Base-by-base conservation (phyloP, 345 rosid species). In the Syzygium aqueum region DNA sequence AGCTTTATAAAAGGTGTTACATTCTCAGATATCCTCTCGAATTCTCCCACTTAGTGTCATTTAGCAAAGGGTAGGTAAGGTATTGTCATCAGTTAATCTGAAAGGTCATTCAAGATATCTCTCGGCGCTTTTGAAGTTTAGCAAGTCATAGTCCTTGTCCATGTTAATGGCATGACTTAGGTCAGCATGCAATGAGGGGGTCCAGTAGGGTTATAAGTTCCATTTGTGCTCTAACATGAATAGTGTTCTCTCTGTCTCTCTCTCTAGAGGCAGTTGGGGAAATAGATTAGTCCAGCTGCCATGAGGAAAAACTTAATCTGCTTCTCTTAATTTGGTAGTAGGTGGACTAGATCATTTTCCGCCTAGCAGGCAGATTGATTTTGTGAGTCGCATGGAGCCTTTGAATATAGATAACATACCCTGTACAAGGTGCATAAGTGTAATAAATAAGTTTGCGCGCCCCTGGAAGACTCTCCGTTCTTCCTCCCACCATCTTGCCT, bases 371-470 rank as follows among this genome's bases (percentile, higher is more conserved):
- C 43, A 67, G 80, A 67, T 17, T 67, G 80, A 40, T 67, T 33
- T 67, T 67, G 46, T 46, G 23, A 40, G 80, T 67, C 46, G 8
- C 40, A 28, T 51, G 61, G 43, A 84, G 57, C 49, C 9, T 84
- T 88, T 77, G 57, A 8, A 54, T 54, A 50, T 59, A 87, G 89
- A 37, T 84, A 51, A 46, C 63, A 40, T 92, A 97, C 99, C 99
- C 95, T 97, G 99, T 50, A 97, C 96, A 84, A 96, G 98, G 91
- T 95, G 99, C 99, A 97, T 97, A 73, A 96, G 92, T 43, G 98
- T 97, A 86, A 97, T 95, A 86, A 97, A 97, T 16, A 98, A 95
- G 87, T 95, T 94, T 17, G 94, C 94, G 85, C 99, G 94, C 77
- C 98, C 98, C 88, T 84, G 90, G 86, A 97, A 95, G 63, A 96